Evolutionary conservation across 1,139 yeast genomes (phyloP).

Genomic region (Geotrichum macrosporum): DNA sequence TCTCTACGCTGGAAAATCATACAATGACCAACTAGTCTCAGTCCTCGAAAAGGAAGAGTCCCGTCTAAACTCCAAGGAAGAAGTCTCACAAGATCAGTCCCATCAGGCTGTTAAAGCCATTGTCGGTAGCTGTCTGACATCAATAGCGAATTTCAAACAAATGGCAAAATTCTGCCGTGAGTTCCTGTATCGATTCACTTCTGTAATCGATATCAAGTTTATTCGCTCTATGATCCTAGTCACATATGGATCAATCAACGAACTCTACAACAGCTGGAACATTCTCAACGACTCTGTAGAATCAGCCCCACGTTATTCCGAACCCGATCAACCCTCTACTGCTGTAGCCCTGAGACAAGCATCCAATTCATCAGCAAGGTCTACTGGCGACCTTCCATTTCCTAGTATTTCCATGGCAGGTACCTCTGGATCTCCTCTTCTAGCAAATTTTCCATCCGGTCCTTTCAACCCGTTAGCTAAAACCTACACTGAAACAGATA

Average conservation of each 20-base stretch:
- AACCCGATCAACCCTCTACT: neutral
- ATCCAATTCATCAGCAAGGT: conserved; percentile 5
- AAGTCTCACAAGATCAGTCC: conserved; percentile 15
- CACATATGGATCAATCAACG: conserved; percentile 68
- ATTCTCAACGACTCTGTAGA: conserved; percentile 23
- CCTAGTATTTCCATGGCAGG: conserved; percentile 1
- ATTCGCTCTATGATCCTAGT: conserved; percentile 70
- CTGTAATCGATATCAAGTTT: conserved; percentile 59
- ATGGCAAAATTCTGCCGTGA: conserved; percentile 27
- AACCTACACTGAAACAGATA: conserved; percentile 55
- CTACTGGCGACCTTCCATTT: neutral
- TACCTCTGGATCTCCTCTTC: conserved; percentile 5
- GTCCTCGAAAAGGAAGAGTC: conserved; percentile 27
- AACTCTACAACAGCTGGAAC: conserved; percentile 68
- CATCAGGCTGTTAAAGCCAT: conserved; percentile 17
- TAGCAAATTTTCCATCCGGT: conserved; percentile 5
- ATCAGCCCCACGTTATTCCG: conserved; percentile 10
- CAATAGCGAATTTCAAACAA: conserved; percentile 21
- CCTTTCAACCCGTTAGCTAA: neutral
- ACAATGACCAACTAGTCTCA: conserved; percentile 26
- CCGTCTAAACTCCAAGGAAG: conserved; percentile 7
- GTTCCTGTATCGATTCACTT: conserved; percentile 27
- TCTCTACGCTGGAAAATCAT: conserved; percentile 21
- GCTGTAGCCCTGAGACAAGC: neutral
- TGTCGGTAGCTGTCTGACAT: conserved; percentile 18